These are phyloP conservation scores for Rosa chinensis DNA, from an alignment of 306 rosid species.

Conservation along the genomic window DNA sequence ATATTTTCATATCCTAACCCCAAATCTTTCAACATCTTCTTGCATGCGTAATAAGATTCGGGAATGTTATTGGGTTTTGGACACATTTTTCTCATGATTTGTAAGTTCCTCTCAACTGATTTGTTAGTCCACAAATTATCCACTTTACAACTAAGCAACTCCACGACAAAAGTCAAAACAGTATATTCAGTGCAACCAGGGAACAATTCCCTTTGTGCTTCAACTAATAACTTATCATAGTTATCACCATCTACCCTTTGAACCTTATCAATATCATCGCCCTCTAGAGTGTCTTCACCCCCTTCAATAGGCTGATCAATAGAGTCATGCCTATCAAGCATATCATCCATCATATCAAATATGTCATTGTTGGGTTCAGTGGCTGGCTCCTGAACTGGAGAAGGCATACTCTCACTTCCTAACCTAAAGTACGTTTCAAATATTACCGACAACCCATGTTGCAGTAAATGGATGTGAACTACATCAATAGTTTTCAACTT, in stretches of 20 bases:
- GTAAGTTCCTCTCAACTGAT: background rate
- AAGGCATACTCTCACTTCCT: no score
- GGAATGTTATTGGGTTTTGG: background rate
- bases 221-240: background rate
- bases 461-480: no score
- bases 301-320: background rate
- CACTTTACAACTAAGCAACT: background rate
- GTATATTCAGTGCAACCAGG: background rate
- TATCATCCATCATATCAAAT: no score
- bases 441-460: no score
- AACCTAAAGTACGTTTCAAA: no score
- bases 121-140: background rate
- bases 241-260: background rate
- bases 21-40: background rate
- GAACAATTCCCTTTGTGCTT: background rate
- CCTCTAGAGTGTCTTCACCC: background rate
- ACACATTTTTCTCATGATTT: background rate
- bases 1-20: background rate
- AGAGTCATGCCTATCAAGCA: no score
- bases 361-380: no score
- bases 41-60: background rate
- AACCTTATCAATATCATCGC: background rate
- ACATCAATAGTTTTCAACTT: no score
- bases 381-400: no score
- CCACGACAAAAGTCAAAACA: background rate